Evolutionary conservation across 257 asterid species (phyloP).

Genomic region (Cordia subcordata): DNA sequence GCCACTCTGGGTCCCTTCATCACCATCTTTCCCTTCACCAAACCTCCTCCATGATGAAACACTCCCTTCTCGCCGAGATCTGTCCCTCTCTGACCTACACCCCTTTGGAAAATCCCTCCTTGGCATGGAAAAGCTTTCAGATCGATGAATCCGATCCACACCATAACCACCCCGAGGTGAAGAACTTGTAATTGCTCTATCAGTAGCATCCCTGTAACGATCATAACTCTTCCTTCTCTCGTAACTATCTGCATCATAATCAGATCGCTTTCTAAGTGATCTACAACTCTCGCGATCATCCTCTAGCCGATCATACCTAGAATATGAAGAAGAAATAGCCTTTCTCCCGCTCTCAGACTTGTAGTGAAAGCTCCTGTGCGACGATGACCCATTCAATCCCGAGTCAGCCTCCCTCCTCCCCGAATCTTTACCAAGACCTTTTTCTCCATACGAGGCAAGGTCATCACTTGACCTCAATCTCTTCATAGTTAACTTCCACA

Average conservation of each 20-base stretch:
- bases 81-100: constrained; percentile 90
- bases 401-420: constrained; percentile 70
- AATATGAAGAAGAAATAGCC: constrained; percentile 56
- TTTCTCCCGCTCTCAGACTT: constrained; percentile 76
- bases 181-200: constrained; percentile 60
- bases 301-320: constrained; percentile 72
- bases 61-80: constrained; percentile 78
- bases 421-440: constrained; percentile 68
- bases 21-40: constrained; percentile 67
- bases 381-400: constrained; percentile 59
- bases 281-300: constrained; percentile 80
- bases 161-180: constrained; percentile 71
- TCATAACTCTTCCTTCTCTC: constrained; percentile 77
- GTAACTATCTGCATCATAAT: constrained; percentile 56
- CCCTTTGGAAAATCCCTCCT: constrained; percentile 93
- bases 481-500: constrained; percentile 47
- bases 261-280: constrained; percentile 55
- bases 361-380: constrained; percentile 63
- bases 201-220: constrained; percentile 59
- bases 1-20: constrained; percentile 58
- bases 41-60: constrained; percentile 86
- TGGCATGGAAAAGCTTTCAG: constrained; percentile 83
- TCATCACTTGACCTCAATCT: constrained; percentile 85
- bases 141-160: constrained; percentile 62
- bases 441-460: constrained; percentile 74